phyloP scores from a whole-genome alignment of 306 rosid genomes.

The Begonia peltatifolia region DNA sequence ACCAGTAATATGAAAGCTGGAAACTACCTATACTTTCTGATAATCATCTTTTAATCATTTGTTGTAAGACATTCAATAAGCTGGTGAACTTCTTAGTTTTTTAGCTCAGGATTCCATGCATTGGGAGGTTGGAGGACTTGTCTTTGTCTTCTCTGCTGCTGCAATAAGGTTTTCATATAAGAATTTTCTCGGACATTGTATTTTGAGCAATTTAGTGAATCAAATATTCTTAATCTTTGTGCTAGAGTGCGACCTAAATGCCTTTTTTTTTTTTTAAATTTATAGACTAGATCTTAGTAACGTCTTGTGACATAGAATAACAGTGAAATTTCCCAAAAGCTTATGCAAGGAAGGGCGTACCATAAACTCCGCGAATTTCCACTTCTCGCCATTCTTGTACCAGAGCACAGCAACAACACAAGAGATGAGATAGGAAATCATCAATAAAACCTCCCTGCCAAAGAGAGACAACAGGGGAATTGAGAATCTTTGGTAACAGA shows the following conservation, averaged over 20 bases:
- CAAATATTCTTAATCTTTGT: not conserved
- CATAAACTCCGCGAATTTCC: conserved; percentile 76
- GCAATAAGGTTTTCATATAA: conserved; percentile 24
- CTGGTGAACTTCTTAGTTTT: not conserved
- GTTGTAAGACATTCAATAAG: not conserved
- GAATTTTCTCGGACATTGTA: not conserved
- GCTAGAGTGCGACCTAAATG: not conserved
- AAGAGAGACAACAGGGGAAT: conserved; percentile 6
- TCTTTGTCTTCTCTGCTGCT: conserved; percentile 41
- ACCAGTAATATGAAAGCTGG: too few species aligned
- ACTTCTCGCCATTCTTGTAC: conserved; percentile 99
- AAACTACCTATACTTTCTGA: too few species aligned
- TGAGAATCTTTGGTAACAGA: not conserved
- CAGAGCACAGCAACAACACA: conserved; percentile 99
- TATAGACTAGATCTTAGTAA: not conserved
- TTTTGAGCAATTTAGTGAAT: not conserved
- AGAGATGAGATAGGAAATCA: conserved; percentile 86
- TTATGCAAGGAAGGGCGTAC: conserved; percentile 20
- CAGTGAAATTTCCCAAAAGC: not conserved
- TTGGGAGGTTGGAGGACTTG: conserved; percentile 55
- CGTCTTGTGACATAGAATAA: not conserved
- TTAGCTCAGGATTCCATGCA: conserved; percentile 43
- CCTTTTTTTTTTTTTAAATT: too few species aligned
- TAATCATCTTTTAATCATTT: not conserved
- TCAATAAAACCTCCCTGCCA: conserved; percentile 77